Conservation (phyloP, 345 rosid species). For the Mercurialis annua region DNA sequence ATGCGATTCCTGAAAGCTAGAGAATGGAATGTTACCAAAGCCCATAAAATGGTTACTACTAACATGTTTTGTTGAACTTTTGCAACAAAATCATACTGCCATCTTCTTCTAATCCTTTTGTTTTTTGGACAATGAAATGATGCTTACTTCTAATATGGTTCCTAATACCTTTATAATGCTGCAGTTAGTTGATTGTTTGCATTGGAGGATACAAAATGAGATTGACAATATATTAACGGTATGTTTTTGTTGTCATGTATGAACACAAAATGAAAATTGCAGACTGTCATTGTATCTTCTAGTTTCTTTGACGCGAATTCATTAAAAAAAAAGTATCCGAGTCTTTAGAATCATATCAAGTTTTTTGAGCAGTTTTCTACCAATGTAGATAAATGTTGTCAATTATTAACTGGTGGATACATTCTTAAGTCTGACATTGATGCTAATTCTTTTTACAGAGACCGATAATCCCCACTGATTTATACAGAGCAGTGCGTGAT, state of each 20-base stretch:
- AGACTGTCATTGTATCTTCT: not conserved
- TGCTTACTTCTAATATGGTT: slow-evolving; percentile 13
- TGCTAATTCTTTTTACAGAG: slow-evolving; percentile 44
- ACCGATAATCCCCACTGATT: slow-evolving; percentile 75
- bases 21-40: slow-evolving; percentile 79
- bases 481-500: slow-evolving; percentile 72
- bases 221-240: slow-evolving; percentile 76
- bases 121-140: not conserved
- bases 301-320: not conserved
- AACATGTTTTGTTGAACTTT: slow-evolving; percentile 1
- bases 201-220: slow-evolving; percentile 83
- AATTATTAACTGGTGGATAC: not conserved
- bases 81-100: no score
- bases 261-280: not conserved
- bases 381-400: not conserved
- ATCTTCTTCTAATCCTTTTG: no score
- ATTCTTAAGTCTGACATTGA: slow-evolving; percentile 14
- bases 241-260: slow-evolving; percentile 27
- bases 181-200: slow-evolving; percentile 81
- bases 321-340: not conserved
- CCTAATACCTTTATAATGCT: slow-evolving; percentile 26
- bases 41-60: slow-evolving; percentile 78
- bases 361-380: not conserved
- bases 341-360: not conserved
- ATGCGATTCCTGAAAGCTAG: slow-evolving; percentile 88